Evolutionary conservation across 2,329 filamentous ascomycete species (phyloP), one percentile per base, ranked within the genome.

Genomic region (Xylaria polymorpha): DNA sequence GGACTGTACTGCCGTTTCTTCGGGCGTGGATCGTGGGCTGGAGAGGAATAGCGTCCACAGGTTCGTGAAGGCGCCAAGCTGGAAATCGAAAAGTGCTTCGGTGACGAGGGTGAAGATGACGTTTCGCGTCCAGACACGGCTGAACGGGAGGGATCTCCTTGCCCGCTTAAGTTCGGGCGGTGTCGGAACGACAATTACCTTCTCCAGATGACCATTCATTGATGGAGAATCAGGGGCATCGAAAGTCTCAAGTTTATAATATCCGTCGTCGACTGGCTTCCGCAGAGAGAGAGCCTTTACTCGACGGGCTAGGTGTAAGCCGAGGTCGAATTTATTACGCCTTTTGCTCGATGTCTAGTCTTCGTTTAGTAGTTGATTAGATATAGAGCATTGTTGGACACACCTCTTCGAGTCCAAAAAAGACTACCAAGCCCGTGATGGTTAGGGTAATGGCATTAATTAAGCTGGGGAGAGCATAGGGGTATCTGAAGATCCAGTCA

Each of bases 1-100:
- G 77, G 79, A 72, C 74, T 79, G 74, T 15, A 58, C 73, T 71
- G 64, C 75, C 69, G 74, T 73, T 76, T 75, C 75, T 74, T 72
- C 68, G 76, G 74, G 78, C 62, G 72, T 73, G 12, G 80, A 84
- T n/a, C 89, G 87, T 0, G 90, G 88, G 0, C 89, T 89, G 0
- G 91, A 91, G 39, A 93, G 83, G 80, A 92, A 92, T 15, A 92
- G 84, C 14, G 90, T 89, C 81, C 89, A 91, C 64, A 93, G 84
- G 64, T 90, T 88, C 68, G 89, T 88, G 79, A 93, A 93, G 22
- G 90, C 87, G 69, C 88, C 89, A 71, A 84, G 87, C 80, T 93
- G 91, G 75, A 93, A 89, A 71, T 91, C 90, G 73, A 92, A 89
- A 58, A 93, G 86, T 39, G 90, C 90, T 71, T 91, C 89, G 32